Evolutionary conservation across 192 early-diverging fungal species (phyloP).

Genomic region (Coemansia sp.): DNA sequence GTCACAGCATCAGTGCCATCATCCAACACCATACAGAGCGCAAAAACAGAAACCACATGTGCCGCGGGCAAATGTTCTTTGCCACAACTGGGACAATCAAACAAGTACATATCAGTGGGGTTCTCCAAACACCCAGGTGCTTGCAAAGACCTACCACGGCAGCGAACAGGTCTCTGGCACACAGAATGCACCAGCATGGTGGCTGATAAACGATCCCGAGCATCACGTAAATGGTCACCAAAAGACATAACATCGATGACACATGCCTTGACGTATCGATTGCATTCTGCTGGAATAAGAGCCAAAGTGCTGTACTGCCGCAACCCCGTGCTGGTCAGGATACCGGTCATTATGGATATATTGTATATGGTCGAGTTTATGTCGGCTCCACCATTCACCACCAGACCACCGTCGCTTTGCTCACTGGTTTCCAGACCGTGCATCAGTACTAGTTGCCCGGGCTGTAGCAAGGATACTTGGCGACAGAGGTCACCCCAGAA

Average conservation of each 20-base stretch:
- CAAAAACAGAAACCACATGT: constrained; percentile 21
- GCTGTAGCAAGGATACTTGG: constrained; percentile 22
- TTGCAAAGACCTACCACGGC: neutral
- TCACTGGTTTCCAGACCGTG: constrained; percentile 14
- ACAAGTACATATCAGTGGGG: constrained; percentile 18
- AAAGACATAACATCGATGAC: constrained; percentile 4
- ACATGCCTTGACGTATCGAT: constrained; percentile 20
- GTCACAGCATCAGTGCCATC: constrained; percentile 20
- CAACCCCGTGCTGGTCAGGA: constrained; percentile 25
- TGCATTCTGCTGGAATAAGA: constrained; percentile 3
- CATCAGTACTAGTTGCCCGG: constrained; percentile 42
- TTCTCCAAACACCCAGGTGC: constrained; percentile 7
- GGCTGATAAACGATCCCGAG: constrained; percentile 29
- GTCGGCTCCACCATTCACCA: constrained; percentile 31
- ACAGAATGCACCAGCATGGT: constrained; percentile 25
- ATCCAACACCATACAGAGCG: constrained; percentile 11
- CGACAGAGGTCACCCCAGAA: constrained; percentile 35
- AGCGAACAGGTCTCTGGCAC: constrained; percentile 12
- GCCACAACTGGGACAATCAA: constrained; percentile 24
- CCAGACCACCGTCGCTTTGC: constrained; percentile 16
- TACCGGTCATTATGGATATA: constrained; percentile 22
- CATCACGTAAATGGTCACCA: constrained; percentile 15
- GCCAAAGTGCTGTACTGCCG: constrained; percentile 17
- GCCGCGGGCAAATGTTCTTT: neutral
- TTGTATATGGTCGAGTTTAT: constrained; percentile 13